A percentile compares a stretch with the other conserved stretches of the same genome.
Evolutionary conservation across 768 basidiomycete species (phyloP).

Genomic region (Lentinula aciculospora): DNA sequence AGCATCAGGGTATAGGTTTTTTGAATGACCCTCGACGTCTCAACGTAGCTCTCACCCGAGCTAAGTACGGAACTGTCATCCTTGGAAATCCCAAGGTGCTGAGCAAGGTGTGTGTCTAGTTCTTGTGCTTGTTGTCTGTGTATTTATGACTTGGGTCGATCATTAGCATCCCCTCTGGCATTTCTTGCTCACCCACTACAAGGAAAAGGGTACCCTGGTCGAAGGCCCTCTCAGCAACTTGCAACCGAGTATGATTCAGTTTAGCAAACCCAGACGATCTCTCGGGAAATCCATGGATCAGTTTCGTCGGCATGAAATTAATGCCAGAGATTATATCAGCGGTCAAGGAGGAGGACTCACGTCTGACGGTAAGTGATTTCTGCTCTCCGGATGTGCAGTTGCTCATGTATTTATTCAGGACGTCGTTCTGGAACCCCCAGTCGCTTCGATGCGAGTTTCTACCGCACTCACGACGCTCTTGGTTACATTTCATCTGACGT

Average conservation of each 20-base stretch:
- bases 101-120: conserved; percentile 73
- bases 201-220: conserved; percentile 89
- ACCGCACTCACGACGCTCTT: conserved; percentile 89
- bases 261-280: conserved; percentile 92
- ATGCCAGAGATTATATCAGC: conserved; percentile 72
- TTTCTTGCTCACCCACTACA: conserved; percentile 96
- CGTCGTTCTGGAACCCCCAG: conserved; percentile 84
- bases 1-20: conserved; percentile 99
- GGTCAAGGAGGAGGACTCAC: conserved; percentile 28
- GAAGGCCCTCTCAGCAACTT: conserved; percentile 96
- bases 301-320: conserved; percentile 90
- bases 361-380: conserved; percentile 33
- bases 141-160: not conserved
- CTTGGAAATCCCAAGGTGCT: conserved; percentile 99
- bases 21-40: conserved; percentile 94
- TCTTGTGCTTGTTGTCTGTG: not conserved
- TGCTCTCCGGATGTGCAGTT: not conserved
- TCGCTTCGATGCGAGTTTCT: conserved; percentile 94
- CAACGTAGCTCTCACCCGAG: conserved; percentile 95
- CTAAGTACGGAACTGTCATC: conserved; percentile 98
- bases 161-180: conserved; percentile 97
- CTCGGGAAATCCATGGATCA: conserved; percentile 88
- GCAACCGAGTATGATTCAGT: conserved; percentile 98
- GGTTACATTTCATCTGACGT: conserved; percentile 94
- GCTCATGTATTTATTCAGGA: not conserved